Conservation (phyloP, 805 yeast species). For the Candida adriatica region DNA sequence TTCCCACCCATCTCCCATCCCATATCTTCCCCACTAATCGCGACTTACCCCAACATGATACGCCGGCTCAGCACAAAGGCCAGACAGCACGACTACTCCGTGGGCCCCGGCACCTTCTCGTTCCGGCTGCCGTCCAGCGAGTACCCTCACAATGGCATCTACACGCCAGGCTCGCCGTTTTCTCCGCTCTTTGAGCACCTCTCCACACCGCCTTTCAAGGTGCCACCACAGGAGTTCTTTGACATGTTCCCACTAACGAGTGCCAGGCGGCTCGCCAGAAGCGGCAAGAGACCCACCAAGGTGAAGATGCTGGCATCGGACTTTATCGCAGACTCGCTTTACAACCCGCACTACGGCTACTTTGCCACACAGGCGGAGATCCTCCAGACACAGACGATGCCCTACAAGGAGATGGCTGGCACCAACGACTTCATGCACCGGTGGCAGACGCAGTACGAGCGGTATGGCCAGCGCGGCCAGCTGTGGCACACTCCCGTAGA, state of each 20-base stretch:
- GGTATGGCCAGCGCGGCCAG: conserved; percentile 44
- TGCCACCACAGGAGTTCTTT: conserved; percentile 15
- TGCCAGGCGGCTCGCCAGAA: conserved; percentile 19
- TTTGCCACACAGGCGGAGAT: conserved; percentile 74
- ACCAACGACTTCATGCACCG: conserved; percentile 63
- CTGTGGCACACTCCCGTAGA: conserved; percentile 91
- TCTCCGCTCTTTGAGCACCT: conserved; percentile 10
- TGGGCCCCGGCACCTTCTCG: conserved; percentile 16
- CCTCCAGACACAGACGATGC: conserved; percentile 56
- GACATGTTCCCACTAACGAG: conserved; percentile 16
- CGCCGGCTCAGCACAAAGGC: too few species aligned
- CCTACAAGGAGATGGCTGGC: conserved; percentile 48
- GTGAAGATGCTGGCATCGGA: conserved; percentile 71
- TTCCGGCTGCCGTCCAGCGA: conserved; percentile 16
- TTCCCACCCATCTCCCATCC: too few species aligned
- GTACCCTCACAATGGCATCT: conserved; percentile 11
- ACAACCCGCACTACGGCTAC: conserved; percentile 79
- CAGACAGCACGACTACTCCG: conserved; percentile 22
- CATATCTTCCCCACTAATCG: too few species aligned
- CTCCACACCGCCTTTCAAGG: conserved; percentile 14
- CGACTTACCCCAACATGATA: too few species aligned
- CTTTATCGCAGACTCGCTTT: conserved; percentile 78
- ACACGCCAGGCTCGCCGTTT: conserved; percentile 11
- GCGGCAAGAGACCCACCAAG: conserved; percentile 43
- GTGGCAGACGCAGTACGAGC: conserved; percentile 59